Evolutionary conservation across 1,139 yeast genomes (phyloP), one percentile per base, ranked within the genome.

Genomic region (Taiozyma sp.): DNA sequence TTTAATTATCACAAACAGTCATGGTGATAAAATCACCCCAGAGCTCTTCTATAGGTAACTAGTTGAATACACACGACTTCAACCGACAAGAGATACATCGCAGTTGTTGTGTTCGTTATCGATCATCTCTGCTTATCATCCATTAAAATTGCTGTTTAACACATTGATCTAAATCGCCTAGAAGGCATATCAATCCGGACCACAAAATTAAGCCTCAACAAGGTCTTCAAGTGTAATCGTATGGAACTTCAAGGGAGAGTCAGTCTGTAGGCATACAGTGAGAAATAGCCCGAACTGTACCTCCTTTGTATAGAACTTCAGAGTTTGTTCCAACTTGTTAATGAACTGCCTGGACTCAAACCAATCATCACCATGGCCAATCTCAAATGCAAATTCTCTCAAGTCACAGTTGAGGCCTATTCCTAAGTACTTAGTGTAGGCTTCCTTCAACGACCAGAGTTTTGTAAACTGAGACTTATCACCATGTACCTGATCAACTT

Each of bases 371-470:
- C 41, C 41, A 6, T 19, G 7, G 9, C 41, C 41, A 4, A 38
- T 38, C 13, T 10, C 41, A 23, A 40, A 40, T 22, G 28, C 43
- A 24, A 40, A 24, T 7, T 40, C 43, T 14, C 57, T 50, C 51
- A 84, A 66, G 44, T 83, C 82, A 19, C 76, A 69, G 55, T 83
- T 79, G 29, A 86, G 67, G 0, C 95, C 93, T 22, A 74, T 67
- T 0, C 93, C 93, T 7, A 77, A 57, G 28, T 74, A 74, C 59
- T 86, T 87, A 4, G 85, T 76, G 57, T 80, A 84, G 36, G 87
- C 79, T 62, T 87, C 95, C 61, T 87, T 87, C 50, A 86, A 64
- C 0, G 93, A 84, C 95, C 93, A 87, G 10, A 23, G 29, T 8
- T 23, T 24, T 13, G 43, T 23, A 24, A 40, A 40, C 8, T 23